Conservation (phyloP, 108 stramenopile genomes). For the Skeletonema menzelii region DNA sequence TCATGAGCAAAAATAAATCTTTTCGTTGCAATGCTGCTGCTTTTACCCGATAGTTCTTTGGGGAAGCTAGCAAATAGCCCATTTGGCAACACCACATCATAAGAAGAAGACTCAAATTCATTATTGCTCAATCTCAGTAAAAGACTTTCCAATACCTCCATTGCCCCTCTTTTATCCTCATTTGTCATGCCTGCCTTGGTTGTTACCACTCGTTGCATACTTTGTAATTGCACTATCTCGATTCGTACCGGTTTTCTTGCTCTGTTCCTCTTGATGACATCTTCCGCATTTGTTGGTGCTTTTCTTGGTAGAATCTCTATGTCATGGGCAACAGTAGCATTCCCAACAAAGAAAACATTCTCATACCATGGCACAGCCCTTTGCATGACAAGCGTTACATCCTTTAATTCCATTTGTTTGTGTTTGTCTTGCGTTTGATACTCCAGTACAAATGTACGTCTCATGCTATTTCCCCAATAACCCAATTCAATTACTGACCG, state of each 20-base stretch:
- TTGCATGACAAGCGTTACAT: neutral
- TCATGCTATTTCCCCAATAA: neutral
- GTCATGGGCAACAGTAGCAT: neutral
- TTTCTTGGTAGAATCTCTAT: neutral
- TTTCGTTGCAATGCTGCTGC: neutral
- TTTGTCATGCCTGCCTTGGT: neutral
- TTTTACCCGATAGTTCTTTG: neutral
- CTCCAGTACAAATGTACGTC: neutral
- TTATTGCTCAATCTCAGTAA: neutral
- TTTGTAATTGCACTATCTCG: neutral
- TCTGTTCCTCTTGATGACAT: neutral
- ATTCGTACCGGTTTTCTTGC: neutral
- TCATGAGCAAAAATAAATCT: neutral
- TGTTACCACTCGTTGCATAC: constrained; percentile 2
- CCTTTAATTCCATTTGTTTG: neutral
- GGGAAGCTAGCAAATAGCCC: neutral
- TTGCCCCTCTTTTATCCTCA: neutral
- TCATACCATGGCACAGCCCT: neutral
- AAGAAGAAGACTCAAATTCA: neutral
- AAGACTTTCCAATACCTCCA: neutral
- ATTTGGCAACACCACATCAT: neutral
- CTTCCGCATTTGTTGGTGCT: neutral
- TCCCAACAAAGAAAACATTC: neutral
- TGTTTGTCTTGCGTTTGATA: neutral
- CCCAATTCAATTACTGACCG: neutral